phyloP scores from a whole-genome alignment of 345 rosid species.

The Populus davidiana region DNA sequence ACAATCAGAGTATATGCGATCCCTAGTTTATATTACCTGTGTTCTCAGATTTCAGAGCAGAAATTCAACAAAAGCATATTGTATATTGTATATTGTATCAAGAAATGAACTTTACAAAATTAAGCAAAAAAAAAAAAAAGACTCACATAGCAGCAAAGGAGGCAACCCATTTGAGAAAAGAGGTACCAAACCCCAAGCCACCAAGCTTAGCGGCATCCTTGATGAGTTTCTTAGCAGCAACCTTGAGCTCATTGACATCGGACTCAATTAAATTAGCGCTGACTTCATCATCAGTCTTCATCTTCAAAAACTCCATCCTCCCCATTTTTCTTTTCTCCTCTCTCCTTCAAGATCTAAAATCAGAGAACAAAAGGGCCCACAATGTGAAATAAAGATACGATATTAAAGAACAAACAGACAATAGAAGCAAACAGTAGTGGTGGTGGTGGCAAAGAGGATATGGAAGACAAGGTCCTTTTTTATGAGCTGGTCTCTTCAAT shows the following conservation, averaged over 20 bases:
- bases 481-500: too few relatives aligned
- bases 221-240: conserved; percentile 55
- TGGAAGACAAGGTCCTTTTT: too few relatives aligned
- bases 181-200: conserved; percentile 70
- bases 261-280: conserved; percentile 44
- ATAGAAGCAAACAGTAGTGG: too few relatives aligned
- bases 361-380: too few relatives aligned
- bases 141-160: conserved; percentile 79
- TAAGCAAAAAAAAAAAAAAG: background rate
- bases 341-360: background rate
- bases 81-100: background rate
- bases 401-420: too few relatives aligned
- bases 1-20: too few relatives aligned
- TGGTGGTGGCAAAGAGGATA: too few relatives aligned
- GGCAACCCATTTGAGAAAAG: conserved; percentile 85
- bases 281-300: conserved; percentile 53
- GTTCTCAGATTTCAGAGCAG: background rate
- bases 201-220: conserved; percentile 54
- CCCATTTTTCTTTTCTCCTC: conserved; percentile 41
- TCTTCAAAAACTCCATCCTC: conserved; percentile 56
- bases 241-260: conserved; percentile 57
- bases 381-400: too few relatives aligned
- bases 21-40: too few relatives aligned
- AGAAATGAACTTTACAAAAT: background rate
- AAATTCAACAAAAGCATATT: background rate